A percentile compares a stretch with the other conserved stretches of the same genome.
Conservation (phyloP, 2,329 filamentous ascomycete species). For the Trichoderma atrobrunneum region DNA sequence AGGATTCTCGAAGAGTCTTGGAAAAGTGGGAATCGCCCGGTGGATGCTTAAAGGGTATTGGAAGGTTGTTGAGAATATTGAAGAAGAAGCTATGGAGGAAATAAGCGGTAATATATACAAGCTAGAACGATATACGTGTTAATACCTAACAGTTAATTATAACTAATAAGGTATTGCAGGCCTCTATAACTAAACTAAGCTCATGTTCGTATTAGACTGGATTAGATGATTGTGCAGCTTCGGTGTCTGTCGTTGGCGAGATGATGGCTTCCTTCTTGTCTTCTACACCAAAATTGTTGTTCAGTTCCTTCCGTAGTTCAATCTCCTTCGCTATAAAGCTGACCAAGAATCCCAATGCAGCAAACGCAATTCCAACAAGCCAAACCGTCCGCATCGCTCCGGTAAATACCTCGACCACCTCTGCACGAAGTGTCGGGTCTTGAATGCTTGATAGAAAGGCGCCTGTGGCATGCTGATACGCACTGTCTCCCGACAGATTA, state of each 20-base stretch:
- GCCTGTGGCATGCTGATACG: constrained; percentile 2
- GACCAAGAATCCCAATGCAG: background rate
- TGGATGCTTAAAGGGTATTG: background rate
- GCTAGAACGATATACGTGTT: background rate
- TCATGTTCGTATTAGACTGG: background rate
- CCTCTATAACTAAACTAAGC: background rate
- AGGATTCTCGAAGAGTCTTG: background rate
- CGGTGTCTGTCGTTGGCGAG: background rate
- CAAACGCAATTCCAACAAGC: background rate
- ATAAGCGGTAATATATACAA: background rate
- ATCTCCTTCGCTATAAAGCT: constrained; percentile 1
- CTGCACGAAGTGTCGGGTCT: background rate
- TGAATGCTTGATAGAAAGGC: background rate
- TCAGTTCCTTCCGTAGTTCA: background rate
- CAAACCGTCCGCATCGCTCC: background rate
- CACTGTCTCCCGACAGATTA: background rate
- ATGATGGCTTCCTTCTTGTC: background rate
- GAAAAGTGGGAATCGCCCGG: background rate
- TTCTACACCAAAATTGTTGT: background rate
- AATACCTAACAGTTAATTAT: background rate
- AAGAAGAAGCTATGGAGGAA: background rate
- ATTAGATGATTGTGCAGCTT: background rate
- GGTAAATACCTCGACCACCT: background rate
- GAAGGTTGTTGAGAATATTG: background rate
- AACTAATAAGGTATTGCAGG: background rate